Conservation (phyloP, 2,329 filamentous ascomycete species). For the Pestalotiopsis sp. region DNA sequence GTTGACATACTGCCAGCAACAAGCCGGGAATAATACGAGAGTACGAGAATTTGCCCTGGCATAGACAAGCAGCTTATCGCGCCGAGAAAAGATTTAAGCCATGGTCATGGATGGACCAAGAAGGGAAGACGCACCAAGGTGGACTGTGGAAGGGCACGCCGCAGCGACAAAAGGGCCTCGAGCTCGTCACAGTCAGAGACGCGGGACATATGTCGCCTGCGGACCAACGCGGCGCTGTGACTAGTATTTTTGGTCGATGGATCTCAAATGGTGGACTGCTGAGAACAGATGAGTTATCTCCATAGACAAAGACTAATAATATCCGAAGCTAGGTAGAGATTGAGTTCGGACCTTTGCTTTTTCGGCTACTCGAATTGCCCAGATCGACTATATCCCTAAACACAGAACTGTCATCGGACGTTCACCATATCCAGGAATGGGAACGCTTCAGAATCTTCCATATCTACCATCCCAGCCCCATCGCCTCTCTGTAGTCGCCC, state of each 20-base stretch:
- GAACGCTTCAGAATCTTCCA: background rate
- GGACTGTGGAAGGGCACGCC: background rate
- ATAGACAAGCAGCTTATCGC: background rate
- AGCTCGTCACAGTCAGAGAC: background rate
- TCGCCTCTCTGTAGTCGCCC: background rate
- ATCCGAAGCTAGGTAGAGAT: too few relatives aligned
- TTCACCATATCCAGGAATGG: background rate
- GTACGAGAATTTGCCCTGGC: background rate
- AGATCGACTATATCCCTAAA: too few relatives aligned
- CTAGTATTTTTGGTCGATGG: background rate
- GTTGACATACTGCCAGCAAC: background rate
- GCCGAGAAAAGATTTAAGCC: background rate
- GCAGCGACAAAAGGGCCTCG: background rate
- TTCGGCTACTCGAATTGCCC: too few relatives aligned
- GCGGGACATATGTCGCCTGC: background rate
- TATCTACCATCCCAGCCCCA: background rate
- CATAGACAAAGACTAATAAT: background rate
- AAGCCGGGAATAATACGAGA: background rate
- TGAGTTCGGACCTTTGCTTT: too few relatives aligned
- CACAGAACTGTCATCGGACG: background rate
- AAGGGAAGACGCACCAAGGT: background rate
- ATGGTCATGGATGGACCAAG: background rate
- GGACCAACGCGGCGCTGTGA: background rate
- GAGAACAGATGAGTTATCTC: background rate
- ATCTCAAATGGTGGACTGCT: background rate